Percentiles rank a stretch among this genome's conserved stretches.
Evolutionary conservation across 1,139 yeast genomes (phyloP).

Genomic region (Sugiyamaella japonica): DNA sequence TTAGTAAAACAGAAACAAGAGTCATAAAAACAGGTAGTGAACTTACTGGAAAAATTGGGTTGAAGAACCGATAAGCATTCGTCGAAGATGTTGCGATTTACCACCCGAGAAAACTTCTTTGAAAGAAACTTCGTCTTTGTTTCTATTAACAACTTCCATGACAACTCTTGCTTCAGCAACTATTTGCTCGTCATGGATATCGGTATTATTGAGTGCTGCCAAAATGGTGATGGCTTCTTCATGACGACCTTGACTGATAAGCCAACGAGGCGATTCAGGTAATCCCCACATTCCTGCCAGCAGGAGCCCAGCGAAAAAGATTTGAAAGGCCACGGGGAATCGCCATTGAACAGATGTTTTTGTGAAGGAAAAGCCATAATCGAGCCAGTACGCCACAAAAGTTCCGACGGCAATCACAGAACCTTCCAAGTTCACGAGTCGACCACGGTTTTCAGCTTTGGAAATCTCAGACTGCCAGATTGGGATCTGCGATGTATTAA

Average conservation of each 20-base stretch:
- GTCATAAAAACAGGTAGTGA: neutral
- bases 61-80: constrained; percentile 57
- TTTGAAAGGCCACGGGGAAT: constrained; percentile 44
- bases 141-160: constrained; percentile 29
- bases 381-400: constrained; percentile 73
- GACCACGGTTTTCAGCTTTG: constrained; percentile 69
- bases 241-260: constrained; percentile 45
- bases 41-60: constrained; percentile 40
- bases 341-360: constrained; percentile 53
- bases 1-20: constrained; percentile 24
- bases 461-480: constrained; percentile 84
- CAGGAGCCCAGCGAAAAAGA: constrained; percentile 34
- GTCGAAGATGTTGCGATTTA: constrained; percentile 40
- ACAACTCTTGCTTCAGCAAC: constrained; percentile 29
- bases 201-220: constrained; percentile 41
- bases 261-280: constrained; percentile 56
- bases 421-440: constrained; percentile 70
- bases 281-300: constrained; percentile 32
- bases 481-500: constrained; percentile 79
- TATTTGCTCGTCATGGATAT: constrained; percentile 28
- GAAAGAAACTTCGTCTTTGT: constrained; percentile 26
- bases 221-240: constrained; percentile 46
- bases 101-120: constrained; percentile 61
- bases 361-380: constrained; percentile 49
- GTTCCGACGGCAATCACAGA: constrained; percentile 74